Conservation (phyloP, 257 asterid genomes). For the Avicennia marina region DNA sequence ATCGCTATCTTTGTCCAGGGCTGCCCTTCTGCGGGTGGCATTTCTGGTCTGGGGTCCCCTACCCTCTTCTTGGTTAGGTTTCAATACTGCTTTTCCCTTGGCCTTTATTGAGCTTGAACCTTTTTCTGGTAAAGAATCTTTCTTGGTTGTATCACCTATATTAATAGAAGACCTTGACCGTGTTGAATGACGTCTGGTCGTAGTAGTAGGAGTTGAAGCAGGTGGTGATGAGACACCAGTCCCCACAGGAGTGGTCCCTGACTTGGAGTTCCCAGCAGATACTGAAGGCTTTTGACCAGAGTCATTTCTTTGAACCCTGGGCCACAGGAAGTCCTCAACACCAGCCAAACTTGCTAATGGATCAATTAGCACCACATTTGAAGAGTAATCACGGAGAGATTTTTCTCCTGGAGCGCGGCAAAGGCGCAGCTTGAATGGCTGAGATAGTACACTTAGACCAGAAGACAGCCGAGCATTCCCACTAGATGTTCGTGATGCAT, state of each 20-base stretch:
- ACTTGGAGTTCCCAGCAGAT: constrained; percentile 55
- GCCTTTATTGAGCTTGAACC: constrained; percentile 59
- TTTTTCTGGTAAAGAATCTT: constrained; percentile 57
- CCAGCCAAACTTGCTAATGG: constrained; percentile 95
- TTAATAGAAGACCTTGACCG: constrained; percentile 69
- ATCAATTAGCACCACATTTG: constrained; percentile 86
- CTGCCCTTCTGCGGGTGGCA: constrained; percentile 75
- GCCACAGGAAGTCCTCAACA: constrained; percentile 94
- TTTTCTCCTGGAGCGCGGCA: constrained; percentile 94
- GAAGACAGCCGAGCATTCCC: constrained; percentile 87
- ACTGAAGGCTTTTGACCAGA: constrained; percentile 63
- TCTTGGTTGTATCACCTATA: constrained; percentile 51
- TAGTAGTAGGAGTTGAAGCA: constrained; percentile 54
- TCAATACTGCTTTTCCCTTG: constrained; percentile 89
- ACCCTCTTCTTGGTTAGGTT: constrained; percentile 69
- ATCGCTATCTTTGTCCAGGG: constrained; percentile 73
- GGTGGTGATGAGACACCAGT: constrained; percentile 53
- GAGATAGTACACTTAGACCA: constrained; percentile 85
- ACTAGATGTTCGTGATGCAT: constrained; percentile 67
- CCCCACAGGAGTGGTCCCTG: constrained; percentile 49
- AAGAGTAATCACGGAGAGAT: constrained; percentile 95
- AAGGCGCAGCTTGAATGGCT: constrained; percentile 93
- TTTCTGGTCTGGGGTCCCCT: constrained; percentile 90
- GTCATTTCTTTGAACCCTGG: constrained; percentile 74
- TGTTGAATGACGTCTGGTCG: constrained; percentile 69